Base-by-base conservation (phyloP, 805 yeast genomes). In the Barnettozyma wickerhamii region DNA sequence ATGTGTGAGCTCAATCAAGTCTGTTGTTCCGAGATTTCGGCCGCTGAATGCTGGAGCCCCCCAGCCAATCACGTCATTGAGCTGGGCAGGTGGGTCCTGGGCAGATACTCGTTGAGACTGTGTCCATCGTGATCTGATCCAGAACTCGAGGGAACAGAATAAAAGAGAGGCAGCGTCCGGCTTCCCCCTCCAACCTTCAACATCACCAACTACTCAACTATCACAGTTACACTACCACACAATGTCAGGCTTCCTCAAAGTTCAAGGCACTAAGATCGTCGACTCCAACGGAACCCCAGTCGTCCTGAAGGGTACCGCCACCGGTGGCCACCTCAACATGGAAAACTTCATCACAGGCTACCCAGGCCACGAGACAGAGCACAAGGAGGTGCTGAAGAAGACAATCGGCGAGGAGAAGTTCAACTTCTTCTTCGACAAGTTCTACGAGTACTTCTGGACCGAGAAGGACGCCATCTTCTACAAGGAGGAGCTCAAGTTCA, bases 341-440 rank as follows among this genome's bases (percentile, higher is more conserved):
- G 78, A 73, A 55, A 74, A 74, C 55, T 73, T 74, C 66, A 73
- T 74, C 48, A 73, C 77, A 20, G 78, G 78, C 5, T 74, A 67
- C 46, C 75, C 77, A 10, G 78, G 78, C 4, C 75, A 69, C 48
- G 79, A 73, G 50, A 64, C 74, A 17, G 77, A 73, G 49, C 75
- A 71, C 49, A 72, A 72, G 51, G 47, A 58, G 34, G 71, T 69
- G 1, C 42, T 73, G 40, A 49, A 55, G 45, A 42, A 52, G 34
- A 65, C 55, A 33, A 64, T 74, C 46, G 79, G 79, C 32, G 49
- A 65, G 40, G 75, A 72, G 43, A 74, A 73, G 50, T 68, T 62
- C 48, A 64, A 71, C 36, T 73, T 50, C 58, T 74, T 72, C 60
- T 74, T 72, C 47, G 73, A 71, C 41, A 71, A 68, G 52, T 72